These are phyloP conservation scores for Bodo saltans DNA, from an alignment of 78 protist species.

Conservation along the genomic window DNA sequence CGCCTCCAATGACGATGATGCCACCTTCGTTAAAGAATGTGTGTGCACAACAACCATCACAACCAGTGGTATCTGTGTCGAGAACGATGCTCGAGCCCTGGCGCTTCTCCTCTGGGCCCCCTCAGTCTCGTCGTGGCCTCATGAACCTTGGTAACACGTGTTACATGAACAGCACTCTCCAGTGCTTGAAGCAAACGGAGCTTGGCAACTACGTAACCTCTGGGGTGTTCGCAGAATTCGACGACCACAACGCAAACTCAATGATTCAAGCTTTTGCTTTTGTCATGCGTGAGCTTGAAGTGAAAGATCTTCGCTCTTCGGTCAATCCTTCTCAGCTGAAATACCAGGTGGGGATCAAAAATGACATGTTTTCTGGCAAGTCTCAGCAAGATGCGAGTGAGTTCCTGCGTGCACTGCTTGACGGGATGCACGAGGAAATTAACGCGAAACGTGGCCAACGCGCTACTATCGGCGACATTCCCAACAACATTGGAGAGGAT, in stretches of 20 bases:
- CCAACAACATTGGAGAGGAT: background rate
- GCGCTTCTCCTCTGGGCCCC: too few species aligned
- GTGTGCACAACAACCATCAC: too few species aligned
- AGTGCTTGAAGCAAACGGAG: background rate
- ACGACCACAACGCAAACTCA: background rate
- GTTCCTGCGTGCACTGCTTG: conserved; percentile 36
- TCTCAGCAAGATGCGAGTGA: conserved; percentile 34
- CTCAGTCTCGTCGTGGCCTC: too few species aligned
- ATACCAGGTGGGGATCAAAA: background rate
- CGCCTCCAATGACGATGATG: too few species aligned
- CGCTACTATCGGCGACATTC: background rate
- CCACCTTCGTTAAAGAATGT: too few species aligned
- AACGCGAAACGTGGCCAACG: background rate
- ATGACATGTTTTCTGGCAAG: background rate
- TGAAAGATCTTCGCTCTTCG: background rate
- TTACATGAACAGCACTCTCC: conserved; percentile 39
- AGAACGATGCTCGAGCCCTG: too few species aligned
- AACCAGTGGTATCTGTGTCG: too few species aligned
- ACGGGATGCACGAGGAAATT: conserved; percentile 42
- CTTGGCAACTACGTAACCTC: background rate
- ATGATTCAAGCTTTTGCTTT: background rate
- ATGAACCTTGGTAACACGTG: conserved; percentile 20
- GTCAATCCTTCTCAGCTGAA: background rate
- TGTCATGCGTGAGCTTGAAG: background rate
- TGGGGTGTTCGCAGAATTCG: background rate